Evolutionary conservation across 495 filamentous ascomycete species (phyloP), one percentile per base, ranked within the genome.

Genomic region (Friedmanniomyces simplex): DNA sequence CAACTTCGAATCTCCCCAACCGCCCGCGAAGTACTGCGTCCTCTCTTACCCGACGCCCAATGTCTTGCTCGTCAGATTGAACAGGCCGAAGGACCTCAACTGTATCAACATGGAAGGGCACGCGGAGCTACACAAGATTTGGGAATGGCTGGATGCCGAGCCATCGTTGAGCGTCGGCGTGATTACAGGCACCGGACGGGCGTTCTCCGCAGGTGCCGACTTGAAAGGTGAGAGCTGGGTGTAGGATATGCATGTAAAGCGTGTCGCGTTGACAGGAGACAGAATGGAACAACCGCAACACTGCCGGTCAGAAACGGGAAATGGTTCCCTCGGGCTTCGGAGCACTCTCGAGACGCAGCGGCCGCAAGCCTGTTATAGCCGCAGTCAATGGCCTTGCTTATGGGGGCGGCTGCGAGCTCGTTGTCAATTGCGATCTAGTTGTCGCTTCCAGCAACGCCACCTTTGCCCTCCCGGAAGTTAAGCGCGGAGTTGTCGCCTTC

Each of bases 381-480:
- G 87, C 87, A 5, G 82, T 90, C 28, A 84, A 88, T 65, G 87
- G 87, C n/a, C 66, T 82, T n/a, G 81, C 79, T 60, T 73, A 85
- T 55, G 87, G 87, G 14, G 87, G 87, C 46, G 87, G 87, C 1
- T 79, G 81, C 56, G 87, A 91, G 70, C 84, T 87, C 72, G 71
- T 80, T 1, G 72, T 82, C 3, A 89, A 89, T 57, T 79, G 78
- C 65, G 87, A 91, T 69, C 64, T 90, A 6, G 78, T 87, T 0
- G 53, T 89, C 25, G 85, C 85, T 18, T 71, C 76, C 3, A 57
- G 67, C 11, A 55, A 61, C 2, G 82, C 83, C 0, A 68, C 67
- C 45, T 87, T 91, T 62, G 74, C 71, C 10, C 71, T 90, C 3
- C 84, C 85, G 0, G 87, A 90, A 68, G 82, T 80, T 1, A 80